phyloP scores from a whole-genome alignment of 768 basidiomycete species.

The Hericium erinaceus region DNA sequence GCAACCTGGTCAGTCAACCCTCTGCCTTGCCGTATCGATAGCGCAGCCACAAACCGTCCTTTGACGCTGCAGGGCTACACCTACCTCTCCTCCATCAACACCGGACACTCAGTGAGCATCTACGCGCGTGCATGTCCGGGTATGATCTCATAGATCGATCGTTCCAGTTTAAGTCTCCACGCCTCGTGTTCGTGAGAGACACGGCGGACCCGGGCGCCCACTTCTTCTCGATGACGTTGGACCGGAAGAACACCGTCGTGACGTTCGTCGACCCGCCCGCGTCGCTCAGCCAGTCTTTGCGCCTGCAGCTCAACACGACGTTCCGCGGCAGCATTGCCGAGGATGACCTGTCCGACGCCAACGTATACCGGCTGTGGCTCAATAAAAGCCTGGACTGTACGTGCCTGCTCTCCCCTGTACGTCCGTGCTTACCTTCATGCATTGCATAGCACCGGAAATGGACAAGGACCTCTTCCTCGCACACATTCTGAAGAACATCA shows the following conservation, averaged over 20 bases:
- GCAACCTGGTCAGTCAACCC: conserved; percentile 37
- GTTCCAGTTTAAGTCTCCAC: conserved; percentile 39
- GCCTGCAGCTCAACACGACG: conserved; percentile 27
- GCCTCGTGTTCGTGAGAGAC: conserved; percentile 56
- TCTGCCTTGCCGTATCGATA: conserved; percentile 7
- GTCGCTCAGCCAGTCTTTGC: conserved; percentile 28
- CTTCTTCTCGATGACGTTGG: conserved; percentile 62
- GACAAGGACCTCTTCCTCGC: conserved; percentile 50
- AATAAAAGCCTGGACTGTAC: conserved; percentile 23
- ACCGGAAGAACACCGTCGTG: conserved; percentile 48
- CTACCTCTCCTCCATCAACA: conserved; percentile 48
- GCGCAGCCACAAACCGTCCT: conserved; percentile 1
- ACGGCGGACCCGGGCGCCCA: conserved; percentile 37
- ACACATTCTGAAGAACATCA: conserved; percentile 53
- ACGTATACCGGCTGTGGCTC: conserved; percentile 43
- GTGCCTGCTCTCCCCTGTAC: background rate
- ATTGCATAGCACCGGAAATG: conserved; percentile 17
- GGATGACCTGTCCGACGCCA: conserved; percentile 24
- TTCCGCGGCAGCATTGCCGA: conserved; percentile 38
- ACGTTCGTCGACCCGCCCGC: conserved; percentile 33
- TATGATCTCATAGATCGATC: background rate
- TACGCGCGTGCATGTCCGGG: conserved; percentile 10
- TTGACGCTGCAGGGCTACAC: conserved; percentile 46
- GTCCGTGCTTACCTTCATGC: background rate
- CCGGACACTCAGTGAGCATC: conserved; percentile 39